These are phyloP conservation scores for Mallotus japonicus DNA, from an alignment of 441 rosid genomes.

Conservation along the genomic window DNA sequence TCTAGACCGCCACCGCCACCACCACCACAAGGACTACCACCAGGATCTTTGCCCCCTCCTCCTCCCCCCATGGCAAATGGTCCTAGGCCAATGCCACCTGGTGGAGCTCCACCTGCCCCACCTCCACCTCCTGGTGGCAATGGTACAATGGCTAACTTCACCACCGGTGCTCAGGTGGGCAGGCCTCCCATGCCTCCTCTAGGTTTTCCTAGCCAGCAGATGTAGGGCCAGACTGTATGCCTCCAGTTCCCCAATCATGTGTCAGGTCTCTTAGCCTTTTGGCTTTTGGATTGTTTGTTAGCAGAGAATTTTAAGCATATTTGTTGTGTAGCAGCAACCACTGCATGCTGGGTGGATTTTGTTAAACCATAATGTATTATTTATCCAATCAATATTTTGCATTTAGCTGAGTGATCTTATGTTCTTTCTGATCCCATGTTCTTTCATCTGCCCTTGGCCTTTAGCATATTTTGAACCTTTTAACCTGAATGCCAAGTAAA, in stretches of 20 bases:
- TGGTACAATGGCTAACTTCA: slow-evolving; percentile 59
- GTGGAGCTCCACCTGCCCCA: slow-evolving; percentile 62
- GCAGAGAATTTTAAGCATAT: neutral
- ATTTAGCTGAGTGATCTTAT: neutral
- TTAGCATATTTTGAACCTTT: too few species aligned
- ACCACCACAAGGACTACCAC: slow-evolving; percentile 44
- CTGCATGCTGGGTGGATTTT: neutral
- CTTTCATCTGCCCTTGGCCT: too few species aligned
- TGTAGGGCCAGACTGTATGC: slow-evolving; percentile 30
- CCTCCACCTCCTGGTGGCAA: slow-evolving; percentile 73
- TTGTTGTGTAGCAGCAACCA: neutral
- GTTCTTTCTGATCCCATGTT: too few species aligned
- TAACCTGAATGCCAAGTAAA: too few species aligned
- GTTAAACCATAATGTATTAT: neutral
- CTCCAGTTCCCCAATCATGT: slow-evolving; percentile 38
- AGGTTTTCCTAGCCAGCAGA: slow-evolving; percentile 58
- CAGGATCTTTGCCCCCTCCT: slow-evolving; percentile 71
- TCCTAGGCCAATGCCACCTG: slow-evolving; percentile 69
- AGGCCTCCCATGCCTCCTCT: slow-evolving; percentile 53
- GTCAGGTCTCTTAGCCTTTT: slow-evolving; percentile 13
- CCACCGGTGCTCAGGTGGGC: slow-evolving; percentile 47
- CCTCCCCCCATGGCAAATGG: slow-evolving; percentile 84
- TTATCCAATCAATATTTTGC: neutral
- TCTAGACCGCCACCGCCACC: slow-evolving; percentile 57
- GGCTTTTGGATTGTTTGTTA: neutral